Evolutionary conservation across 192 early-diverging fungal species (phyloP), one percentile per base, ranked within the genome.

Genomic region (Entophlyctis helioformis): DNA sequence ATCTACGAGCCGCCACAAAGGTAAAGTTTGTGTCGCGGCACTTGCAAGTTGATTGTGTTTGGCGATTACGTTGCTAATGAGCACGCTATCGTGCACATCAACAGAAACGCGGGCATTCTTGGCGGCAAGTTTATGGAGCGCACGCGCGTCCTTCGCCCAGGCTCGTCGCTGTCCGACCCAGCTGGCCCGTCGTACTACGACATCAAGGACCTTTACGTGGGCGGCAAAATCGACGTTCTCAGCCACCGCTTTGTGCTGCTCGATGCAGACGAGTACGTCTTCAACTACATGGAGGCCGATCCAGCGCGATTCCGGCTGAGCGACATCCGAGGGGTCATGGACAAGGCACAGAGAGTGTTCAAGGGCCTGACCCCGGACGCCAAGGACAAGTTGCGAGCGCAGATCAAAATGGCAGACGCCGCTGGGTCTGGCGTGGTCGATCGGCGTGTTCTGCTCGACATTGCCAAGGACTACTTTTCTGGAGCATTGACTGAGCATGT

Each of bases 101-200:
- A 35, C 44, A 71, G 68, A 39, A 80, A 76, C 54, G 75, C 72
- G 15, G 74, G 74, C 7, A 62, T 72, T 39, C 44, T 78, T 34
- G 74, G 74, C 43, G 77, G 75, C 7, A 80, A 80, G 53, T 78
- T 72, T 46, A 69, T 80, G 69, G 77, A 80, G 43, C 63, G 64
- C 35, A 72, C 71, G 16, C 49, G 64, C 18, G 72, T 80, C 10
- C 57, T 75, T n/a, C 67, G 65, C 16, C 74, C 77, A 3, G 71
- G 65, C 1, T 67, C 58, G 15, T 46, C 64, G 26, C 49, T 72
- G 5, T 48, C 62, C 9, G 31, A 41, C 33, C 50, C 57, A 5
- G 25, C 48, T 10, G 71, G 67, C 4, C 71, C 70, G 10, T 22
- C 18, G 1, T 80, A 78, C 66, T 80, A 80, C 55, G 54, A 53